Conservation (phyloP, 2,329 filamentous ascomycete genomes). For the Scorias spongiosa region DNA sequence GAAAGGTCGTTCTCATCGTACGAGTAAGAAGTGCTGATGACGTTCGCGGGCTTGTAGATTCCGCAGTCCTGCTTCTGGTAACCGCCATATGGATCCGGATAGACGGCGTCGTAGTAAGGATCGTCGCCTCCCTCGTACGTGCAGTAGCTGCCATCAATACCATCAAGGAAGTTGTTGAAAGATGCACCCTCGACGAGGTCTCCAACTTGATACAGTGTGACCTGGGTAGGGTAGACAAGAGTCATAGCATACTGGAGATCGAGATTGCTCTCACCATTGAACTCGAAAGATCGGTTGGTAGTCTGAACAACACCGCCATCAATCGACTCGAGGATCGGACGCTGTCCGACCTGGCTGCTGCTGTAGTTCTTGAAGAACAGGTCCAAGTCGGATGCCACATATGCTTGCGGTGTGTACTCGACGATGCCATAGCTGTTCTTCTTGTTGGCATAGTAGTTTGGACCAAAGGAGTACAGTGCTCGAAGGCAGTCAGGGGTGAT, state of each 20-base stretch:
- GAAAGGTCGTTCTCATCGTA: conserved; percentile 52
- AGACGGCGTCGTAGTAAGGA: conserved; percentile 23
- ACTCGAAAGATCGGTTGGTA: conserved; percentile 20
- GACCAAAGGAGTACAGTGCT: conserved; percentile 22
- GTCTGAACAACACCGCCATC: conserved; percentile 26
- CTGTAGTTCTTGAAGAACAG: conserved; percentile 23
- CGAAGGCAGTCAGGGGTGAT: conserved; percentile 42
- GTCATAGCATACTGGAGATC: conserved; percentile 42
- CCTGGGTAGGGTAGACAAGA: conserved; percentile 37
- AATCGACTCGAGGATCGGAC: conserved; percentile 18
- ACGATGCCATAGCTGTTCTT: conserved; percentile 40
- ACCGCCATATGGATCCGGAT: conserved; percentile 19
- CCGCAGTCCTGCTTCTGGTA: conserved; percentile 12
- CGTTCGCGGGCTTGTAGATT: conserved; percentile 29
- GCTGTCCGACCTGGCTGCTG: conserved; percentile 15
- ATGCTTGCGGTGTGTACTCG: conserved; percentile 37
- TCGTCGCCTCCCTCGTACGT: conserved; percentile 27
- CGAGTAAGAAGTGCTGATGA: conserved; percentile 51
- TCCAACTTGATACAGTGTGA: conserved; percentile 33
- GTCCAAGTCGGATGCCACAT: conserved; percentile 24
- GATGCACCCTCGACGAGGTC: conserved; percentile 20
- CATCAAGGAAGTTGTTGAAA: conserved; percentile 27
- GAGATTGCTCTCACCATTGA: conserved; percentile 37
- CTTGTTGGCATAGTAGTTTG: conserved; percentile 21
- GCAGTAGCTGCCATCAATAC: conserved; percentile 34